phyloP scores from a whole-genome alignment of 2,329 filamentous ascomycete genomes.

The Lachnellula cervina region DNA sequence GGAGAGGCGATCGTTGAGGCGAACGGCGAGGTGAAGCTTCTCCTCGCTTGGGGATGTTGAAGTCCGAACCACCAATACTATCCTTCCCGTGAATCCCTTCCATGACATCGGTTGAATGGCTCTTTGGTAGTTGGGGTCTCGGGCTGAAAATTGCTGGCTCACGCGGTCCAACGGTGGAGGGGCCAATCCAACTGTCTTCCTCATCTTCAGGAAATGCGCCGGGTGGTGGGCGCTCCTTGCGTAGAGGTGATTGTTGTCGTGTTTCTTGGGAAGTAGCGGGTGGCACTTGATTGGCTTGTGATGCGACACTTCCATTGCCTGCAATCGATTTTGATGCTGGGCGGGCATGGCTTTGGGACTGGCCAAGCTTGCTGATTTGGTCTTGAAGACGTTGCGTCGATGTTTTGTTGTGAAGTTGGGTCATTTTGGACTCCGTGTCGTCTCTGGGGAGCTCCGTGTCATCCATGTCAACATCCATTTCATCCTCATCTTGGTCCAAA shows the following conservation, averaged over 20 bases:
- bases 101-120: slow-evolving; percentile 57
- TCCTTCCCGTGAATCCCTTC: slow-evolving; percentile 49
- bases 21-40: slow-evolving; percentile 31
- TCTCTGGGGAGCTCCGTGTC: slow-evolving; percentile 30
- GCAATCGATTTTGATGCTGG: slow-evolving; percentile 31
- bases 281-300: slow-evolving; percentile 18
- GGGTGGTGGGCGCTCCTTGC: slow-evolving; percentile 35
- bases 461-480: slow-evolving; percentile 33
- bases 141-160: slow-evolving; percentile 37
- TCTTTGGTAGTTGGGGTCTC: slow-evolving; percentile 54
- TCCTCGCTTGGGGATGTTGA: slow-evolving; percentile 39
- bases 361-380: slow-evolving; percentile 72
- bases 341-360: slow-evolving; percentile 39
- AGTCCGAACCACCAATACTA: slow-evolving; percentile 44
- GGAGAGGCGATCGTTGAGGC: slow-evolving; percentile 26
- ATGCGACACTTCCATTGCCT: slow-evolving; percentile 14
- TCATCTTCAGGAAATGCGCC: slow-evolving; percentile 57
- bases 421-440: slow-evolving; percentile 43
- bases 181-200: slow-evolving; percentile 59
- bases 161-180: slow-evolving; percentile 35
- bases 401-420: slow-evolving; percentile 70
- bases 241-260: slow-evolving; percentile 11
- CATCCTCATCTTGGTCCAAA: slow-evolving; percentile 52
- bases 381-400: slow-evolving; percentile 93
- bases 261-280: slow-evolving; percentile 10